These are phyloP conservation scores for Scutellospora calospora DNA, from an alignment of 371 early-diverging fungal species.

Conservation along the genomic window DNA sequence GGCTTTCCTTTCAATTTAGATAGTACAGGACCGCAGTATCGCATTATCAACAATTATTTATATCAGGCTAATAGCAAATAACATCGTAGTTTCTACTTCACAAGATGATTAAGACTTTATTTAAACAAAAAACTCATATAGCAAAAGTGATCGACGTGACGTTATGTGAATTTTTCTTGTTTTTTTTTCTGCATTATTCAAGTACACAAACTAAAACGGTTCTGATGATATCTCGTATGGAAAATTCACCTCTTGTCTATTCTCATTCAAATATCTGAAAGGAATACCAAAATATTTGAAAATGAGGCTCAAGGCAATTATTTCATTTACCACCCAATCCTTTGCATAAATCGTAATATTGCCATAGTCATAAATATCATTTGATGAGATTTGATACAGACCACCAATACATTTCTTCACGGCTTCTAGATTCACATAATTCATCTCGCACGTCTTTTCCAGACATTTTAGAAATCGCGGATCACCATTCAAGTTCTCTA, in stretches of 20 bases:
- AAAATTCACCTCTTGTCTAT: not conserved
- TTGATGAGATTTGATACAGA: constrained; percentile 19
- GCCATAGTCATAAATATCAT: not conserved
- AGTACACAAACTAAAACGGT: not conserved
- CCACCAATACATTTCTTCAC: constrained; percentile 22
- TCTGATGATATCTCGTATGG: not conserved
- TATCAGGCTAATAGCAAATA: too few relatives aligned
- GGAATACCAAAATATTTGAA: constrained; percentile 2
- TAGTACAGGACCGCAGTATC: too few relatives aligned
- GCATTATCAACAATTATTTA: too few relatives aligned
- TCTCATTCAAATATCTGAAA: constrained; percentile 4
- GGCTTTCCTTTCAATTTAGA: too few relatives aligned
- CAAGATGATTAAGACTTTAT: too few relatives aligned
- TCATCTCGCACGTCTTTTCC: not conserved
- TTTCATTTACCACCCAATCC: constrained; percentile 16
- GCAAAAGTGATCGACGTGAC: not conserved
- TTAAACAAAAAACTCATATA: not conserved
- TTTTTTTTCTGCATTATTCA: not conserved
- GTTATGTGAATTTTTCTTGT: not conserved
- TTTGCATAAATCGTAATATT: constrained; percentile 7
- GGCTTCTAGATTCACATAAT: not conserved
- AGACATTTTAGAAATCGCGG: not conserved
- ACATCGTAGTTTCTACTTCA: too few relatives aligned
- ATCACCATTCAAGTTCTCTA: not conserved
- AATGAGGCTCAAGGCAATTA: constrained; percentile 18